Percentiles rank a stretch among this genome's conserved stretches.
These are phyloP conservation scores for Fusarium multiceps DNA, from an alignment of 2,329 filamentous ascomycete species.

Conservation along the genomic window DNA sequence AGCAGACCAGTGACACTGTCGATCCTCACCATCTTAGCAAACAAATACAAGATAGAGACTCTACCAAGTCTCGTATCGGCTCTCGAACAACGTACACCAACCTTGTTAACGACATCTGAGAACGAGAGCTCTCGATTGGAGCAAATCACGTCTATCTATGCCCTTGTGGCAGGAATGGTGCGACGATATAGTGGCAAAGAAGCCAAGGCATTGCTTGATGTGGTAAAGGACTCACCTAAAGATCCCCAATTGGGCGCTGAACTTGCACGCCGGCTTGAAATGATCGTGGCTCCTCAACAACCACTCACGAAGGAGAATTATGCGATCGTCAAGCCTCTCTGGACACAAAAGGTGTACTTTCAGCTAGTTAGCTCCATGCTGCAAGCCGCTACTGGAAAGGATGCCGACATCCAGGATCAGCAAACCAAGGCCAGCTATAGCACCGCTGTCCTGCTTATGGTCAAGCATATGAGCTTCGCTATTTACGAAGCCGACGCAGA, in stretches of 20 bases:
- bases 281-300: slow-evolving; percentile 55
- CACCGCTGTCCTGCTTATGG: slow-evolving; percentile 60
- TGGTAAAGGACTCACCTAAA: slow-evolving; percentile 52
- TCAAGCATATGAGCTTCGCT: slow-evolving; percentile 61
- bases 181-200: slow-evolving; percentile 54
- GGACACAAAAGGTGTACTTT: slow-evolving; percentile 62
- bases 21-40: slow-evolving; percentile 57
- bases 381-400: slow-evolving; percentile 51
- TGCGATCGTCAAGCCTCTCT: slow-evolving; percentile 58
- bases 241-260: slow-evolving; percentile 51
- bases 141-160: slow-evolving; percentile 50
- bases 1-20: slow-evolving; percentile 48
- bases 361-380: slow-evolving; percentile 60
- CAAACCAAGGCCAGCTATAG: slow-evolving; percentile 55
- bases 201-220: slow-evolving; percentile 49
- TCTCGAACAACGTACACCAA: slow-evolving; percentile 44
- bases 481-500: slow-evolving; percentile 65
- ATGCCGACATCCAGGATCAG: slow-evolving; percentile 47
- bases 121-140: slow-evolving; percentile 36
- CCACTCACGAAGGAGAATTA: slow-evolving; percentile 56
- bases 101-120: slow-evolving; percentile 30
- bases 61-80: slow-evolving; percentile 42
- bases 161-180: slow-evolving; percentile 53
- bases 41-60: slow-evolving; percentile 57
- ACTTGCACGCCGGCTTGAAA: slow-evolving; percentile 57